These are phyloP conservation scores for Calvatia gigantea DNA, from an alignment of 768 basidiomycete genomes.

Conservation along the genomic window DNA sequence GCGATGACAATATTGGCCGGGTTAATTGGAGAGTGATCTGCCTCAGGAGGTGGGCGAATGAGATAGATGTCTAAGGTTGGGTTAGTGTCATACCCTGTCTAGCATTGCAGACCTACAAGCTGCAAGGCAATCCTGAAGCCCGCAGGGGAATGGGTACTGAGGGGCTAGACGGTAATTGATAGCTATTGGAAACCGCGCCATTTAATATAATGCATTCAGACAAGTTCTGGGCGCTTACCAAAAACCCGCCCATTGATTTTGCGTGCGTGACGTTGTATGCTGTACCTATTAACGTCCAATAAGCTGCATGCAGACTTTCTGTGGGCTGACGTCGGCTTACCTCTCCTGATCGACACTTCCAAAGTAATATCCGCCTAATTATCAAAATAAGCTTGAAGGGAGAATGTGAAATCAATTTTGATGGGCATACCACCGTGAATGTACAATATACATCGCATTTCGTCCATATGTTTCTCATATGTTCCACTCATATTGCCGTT, in stretches of 20 bases:
- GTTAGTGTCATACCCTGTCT: background rate
- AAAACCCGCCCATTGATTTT: conserved; percentile 93
- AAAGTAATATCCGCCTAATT: conserved; percentile 76
- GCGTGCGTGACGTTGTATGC: conserved; percentile 80
- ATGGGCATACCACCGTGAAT: conserved; percentile 61
- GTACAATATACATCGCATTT: conserved; percentile 82
- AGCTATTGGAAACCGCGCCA: conserved; percentile 36
- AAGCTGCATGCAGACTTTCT: background rate
- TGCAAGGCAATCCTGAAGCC: conserved; percentile 83
- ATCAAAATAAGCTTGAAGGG: background rate
- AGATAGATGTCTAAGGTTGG: conserved; percentile 70
- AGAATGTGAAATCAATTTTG: background rate
- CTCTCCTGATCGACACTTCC: conserved; percentile 78
- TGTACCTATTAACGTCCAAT: conserved; percentile 40
- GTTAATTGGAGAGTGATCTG: conserved; percentile 74
- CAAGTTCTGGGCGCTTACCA: conserved; percentile 34
- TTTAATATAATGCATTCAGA: background rate
- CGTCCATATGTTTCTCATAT: conserved; percentile 74
- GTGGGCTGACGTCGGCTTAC: conserved; percentile 22
- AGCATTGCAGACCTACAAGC: conserved; percentile 54
- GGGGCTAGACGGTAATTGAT: conserved; percentile 88
- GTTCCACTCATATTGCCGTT: conserved; percentile 24
- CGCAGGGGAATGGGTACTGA: conserved; percentile 95
- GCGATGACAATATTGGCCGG: conserved; percentile 81
- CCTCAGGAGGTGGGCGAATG: conserved; percentile 78